Percentiles rank a stretch among this genome's conserved stretches.
phyloP scores from a whole-genome alignment of 345 rosid species.

The Brassica napus region DNA sequence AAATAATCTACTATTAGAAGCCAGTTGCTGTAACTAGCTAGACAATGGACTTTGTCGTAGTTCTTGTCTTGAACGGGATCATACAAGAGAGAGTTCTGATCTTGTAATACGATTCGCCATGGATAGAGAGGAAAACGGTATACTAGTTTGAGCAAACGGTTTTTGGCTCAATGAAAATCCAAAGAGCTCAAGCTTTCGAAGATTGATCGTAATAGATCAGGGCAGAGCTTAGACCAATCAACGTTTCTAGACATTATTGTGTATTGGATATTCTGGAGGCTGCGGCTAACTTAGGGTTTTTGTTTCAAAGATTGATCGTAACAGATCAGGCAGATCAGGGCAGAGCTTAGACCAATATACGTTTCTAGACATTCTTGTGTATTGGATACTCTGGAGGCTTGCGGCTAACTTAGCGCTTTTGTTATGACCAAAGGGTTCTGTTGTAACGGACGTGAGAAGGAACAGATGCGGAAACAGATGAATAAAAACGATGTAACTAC shows the following conservation, averaged over 20 bases:
- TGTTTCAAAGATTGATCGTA: conserved; percentile 6
- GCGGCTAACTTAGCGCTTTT: not conserved
- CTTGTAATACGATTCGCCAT: conserved; percentile 12
- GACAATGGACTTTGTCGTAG: not conserved
- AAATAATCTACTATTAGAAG: not conserved
- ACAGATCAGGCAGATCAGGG: not conserved
- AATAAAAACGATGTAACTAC: too few species aligned
- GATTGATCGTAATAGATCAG: conserved; percentile 14
- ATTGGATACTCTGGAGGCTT: not conserved
- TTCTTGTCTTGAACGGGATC: conserved; percentile 19
- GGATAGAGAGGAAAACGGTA: conserved; percentile 23
- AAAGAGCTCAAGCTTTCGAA: conserved; percentile 5
- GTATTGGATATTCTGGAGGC: not conserved
- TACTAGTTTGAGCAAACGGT: conserved; percentile 34
- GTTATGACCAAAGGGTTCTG: not conserved
- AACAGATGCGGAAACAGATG: too few species aligned
- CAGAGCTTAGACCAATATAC: conserved; percentile 28
- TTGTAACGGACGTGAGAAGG: too few species aligned
- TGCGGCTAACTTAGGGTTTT: not conserved
- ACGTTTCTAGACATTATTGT: conserved; percentile 16
- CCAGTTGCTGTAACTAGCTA: not conserved
- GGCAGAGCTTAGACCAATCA: conserved; percentile 28
- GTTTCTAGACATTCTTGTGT: conserved; percentile 13
- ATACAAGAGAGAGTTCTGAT: conserved; percentile 5
- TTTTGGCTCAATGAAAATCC: conserved; percentile 27